A percentile compares a stretch with the other conserved stretches of the same genome.
Conservation (phyloP, 495 filamentous ascomycete genomes). For the Aspergillus mulundensis region DNA sequence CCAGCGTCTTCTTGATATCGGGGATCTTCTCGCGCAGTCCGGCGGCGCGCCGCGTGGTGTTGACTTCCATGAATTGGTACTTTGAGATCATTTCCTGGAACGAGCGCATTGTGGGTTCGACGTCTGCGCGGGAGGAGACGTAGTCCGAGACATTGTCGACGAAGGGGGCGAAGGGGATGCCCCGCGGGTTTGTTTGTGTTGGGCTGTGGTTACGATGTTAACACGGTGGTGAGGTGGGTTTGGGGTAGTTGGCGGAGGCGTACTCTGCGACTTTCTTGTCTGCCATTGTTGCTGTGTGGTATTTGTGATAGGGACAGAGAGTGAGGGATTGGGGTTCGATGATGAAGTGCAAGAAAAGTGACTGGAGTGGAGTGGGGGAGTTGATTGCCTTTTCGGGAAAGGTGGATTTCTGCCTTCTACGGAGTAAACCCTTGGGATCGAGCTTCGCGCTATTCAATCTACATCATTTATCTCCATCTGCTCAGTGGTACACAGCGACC, state of each 20-base stretch:
- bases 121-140: slow-evolving; percentile 77
- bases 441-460: background rate
- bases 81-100: slow-evolving; percentile 99
- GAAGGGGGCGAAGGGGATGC: slow-evolving; percentile 92
- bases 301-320: background rate
- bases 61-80: slow-evolving; percentile 99
- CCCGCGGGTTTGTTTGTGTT: slow-evolving; percentile 74
- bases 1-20: slow-evolving; percentile 95
- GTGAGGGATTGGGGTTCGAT: slow-evolving; percentile 9
- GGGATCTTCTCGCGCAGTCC: slow-evolving; percentile 93
- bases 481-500: background rate
- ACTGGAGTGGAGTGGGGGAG: slow-evolving; percentile 16
- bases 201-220: slow-evolving; percentile 21
- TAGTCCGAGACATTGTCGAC: slow-evolving; percentile 96
- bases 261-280: slow-evolving; percentile 15
- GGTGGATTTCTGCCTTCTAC: slow-evolving; percentile 6
- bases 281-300: slow-evolving; percentile 17
- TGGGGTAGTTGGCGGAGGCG: background rate
- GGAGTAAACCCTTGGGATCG: background rate
- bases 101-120: slow-evolving; percentile 81
- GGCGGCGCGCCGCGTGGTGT: slow-evolving; percentile 74
- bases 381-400: slow-evolving; percentile 24
- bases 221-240: background rate
- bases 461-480: background rate
- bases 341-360: slow-evolving; percentile 18